Percentiles rank a stretch among this genome's conserved stretches.
Conservation (phyloP, 192 early-diverging fungal species). For the Linnemannia zychae region DNA sequence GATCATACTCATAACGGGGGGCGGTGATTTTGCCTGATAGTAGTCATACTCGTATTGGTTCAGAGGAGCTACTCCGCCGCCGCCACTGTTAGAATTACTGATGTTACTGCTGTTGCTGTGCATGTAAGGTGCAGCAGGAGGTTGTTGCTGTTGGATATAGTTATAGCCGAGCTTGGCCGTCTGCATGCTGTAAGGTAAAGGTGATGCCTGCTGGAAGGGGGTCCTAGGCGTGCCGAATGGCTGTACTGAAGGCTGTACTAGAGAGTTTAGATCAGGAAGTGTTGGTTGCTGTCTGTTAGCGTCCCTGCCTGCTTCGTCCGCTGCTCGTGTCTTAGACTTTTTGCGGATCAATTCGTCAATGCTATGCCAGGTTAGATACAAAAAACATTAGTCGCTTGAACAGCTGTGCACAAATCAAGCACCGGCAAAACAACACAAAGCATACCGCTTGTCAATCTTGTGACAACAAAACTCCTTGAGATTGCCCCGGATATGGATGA, state of each 20-base stretch:
- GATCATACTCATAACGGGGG: not conserved
- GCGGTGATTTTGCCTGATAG: constrained; percentile 16
- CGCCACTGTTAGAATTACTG: not conserved
- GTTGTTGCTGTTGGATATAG: not conserved
- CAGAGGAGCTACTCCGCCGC: not conserved
- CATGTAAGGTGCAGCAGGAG: constrained; percentile 3
- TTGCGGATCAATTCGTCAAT: constrained; percentile 71
- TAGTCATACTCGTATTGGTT: constrained; percentile 29
- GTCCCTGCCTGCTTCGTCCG: constrained; percentile 27
- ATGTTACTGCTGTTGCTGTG: constrained; percentile 16
- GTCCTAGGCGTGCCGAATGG: constrained; percentile 17
- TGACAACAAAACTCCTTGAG: constrained; percentile 92
- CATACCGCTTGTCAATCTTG: constrained; percentile 90
- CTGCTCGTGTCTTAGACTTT: constrained; percentile 64
- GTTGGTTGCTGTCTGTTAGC: constrained; percentile 47
- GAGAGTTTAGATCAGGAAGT: constrained; percentile 40
- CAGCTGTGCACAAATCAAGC: not conserved
- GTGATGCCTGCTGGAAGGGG: constrained; percentile 13
- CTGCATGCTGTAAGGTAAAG: not conserved
- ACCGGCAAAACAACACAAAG: not conserved
- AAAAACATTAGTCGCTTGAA: not conserved
- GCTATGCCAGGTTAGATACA: constrained; percentile 13
- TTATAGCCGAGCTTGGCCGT: constrained; percentile 20
- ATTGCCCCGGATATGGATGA: constrained; percentile 85
- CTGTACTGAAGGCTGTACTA: constrained; percentile 1